Base-by-base conservation (phyloP, 2,329 filamentous ascomycete genomes). In the Clathrospora elynae region DNA sequence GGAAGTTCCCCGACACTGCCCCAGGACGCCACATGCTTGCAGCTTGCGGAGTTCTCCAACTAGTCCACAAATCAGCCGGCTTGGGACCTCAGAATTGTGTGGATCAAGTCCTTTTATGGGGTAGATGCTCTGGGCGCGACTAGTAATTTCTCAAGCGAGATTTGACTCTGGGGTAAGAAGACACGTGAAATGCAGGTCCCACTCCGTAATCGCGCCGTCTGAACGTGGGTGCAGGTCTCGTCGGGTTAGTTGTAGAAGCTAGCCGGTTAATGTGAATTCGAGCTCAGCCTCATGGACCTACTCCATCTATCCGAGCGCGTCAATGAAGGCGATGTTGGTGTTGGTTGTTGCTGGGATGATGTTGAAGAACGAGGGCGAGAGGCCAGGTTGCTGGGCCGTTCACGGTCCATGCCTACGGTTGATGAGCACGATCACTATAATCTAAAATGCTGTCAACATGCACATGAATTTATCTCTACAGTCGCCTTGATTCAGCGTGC, bases 11-110 rank as follows among this genome's bases (percentile, higher is more conserved):
- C 30, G 33, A 28, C 18, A 32, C 14, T 23, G 14, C 32, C 28
- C 30, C 42, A 38, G 26, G 34, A 24, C 30, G 37, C 49, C 31
- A 36, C 33, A 16, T 40, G 22, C 26, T 44, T 12, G 32, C 26
- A 29, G 13, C n/a, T 24, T 40, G 45, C 39, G 50, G 42, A 52
- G 46, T 38, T 31, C 20, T 34, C 23, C 44, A 49, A 42, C 47
- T 42, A 52, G 41, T 48, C 52, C 44, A 56, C 50, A 49, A 54
- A 54, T 56, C 53, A 58, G 38, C 55, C 55, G 55, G 55, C 55
- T 58, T 58, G 52, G n/a, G 52, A 50, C 46, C 45, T 50, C 52
- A 46, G 52, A 30, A 36, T 34, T 30, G 23, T 45, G 30, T 40
- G 42, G 30, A 23, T n/a, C 30, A 48, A 32, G 17, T 29, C 10